Evolutionary conservation across 2,329 filamentous ascomycete species (phyloP).

Genomic region (Trichoderma citrinoviride): DNA sequence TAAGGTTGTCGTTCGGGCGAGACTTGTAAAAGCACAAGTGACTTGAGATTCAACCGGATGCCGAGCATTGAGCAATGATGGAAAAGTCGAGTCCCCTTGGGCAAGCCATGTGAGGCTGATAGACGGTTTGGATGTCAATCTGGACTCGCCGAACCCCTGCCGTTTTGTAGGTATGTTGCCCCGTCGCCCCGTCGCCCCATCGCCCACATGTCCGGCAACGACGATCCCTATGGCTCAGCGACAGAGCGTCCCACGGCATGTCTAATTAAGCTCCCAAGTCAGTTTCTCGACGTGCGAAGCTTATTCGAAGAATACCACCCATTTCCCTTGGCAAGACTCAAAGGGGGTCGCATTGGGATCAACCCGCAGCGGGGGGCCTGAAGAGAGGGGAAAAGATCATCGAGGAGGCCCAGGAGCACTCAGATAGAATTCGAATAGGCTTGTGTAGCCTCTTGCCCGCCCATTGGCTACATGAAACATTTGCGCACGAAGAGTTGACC

Average conservation of each 20-base stretch:
- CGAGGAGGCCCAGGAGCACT: neutral
- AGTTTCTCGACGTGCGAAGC: neutral
- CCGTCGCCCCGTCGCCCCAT: neutral
- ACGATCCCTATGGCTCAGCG: neutral
- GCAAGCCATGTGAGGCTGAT: neutral
- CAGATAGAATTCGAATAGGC: neutral
- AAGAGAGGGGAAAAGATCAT: slow-evolving; percentile 9
- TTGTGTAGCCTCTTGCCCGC: neutral
- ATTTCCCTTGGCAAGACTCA: neutral
- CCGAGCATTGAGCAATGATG: neutral
- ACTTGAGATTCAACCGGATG: neutral
- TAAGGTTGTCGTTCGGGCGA: neutral
- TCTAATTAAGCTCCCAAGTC: neutral
- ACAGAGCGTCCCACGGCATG: neutral
- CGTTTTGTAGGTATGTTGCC: neutral
- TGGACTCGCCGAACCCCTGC: neutral
- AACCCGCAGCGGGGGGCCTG: neutral
- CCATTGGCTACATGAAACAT: neutral
- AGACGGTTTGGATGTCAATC: neutral
- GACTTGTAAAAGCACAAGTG: neutral
- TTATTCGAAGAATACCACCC: neutral
- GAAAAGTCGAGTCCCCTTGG: neutral
- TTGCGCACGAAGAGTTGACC: neutral
- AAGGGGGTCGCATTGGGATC: slow-evolving; percentile 3
- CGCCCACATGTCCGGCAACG: neutral